Percentiles rank a stretch among this genome's conserved stretches.
These are phyloP conservation scores for Globisporangium emineosum DNA, from an alignment of 352 stramenopile species.

Conservation along the genomic window DNA sequence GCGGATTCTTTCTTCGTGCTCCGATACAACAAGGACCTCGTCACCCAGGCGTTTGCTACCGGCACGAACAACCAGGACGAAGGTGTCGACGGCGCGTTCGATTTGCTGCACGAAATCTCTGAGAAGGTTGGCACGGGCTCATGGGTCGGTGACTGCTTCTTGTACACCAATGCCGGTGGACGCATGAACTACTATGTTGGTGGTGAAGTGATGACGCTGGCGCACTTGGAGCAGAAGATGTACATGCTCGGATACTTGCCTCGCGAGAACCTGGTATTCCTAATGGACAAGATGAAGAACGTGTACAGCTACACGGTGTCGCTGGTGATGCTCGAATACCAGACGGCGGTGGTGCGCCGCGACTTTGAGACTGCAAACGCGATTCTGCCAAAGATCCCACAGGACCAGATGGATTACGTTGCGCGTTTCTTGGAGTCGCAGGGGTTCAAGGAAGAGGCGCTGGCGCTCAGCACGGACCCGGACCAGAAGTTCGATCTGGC, in stretches of 20 bases:
- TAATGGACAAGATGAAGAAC: constrained; percentile 98
- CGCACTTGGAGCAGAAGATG: constrained; percentile 94
- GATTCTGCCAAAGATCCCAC: constrained; percentile 94
- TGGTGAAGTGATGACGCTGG: constrained; percentile 98
- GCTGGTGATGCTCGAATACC: constrained; percentile 97
- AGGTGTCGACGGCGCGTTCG: constrained; percentile 97
- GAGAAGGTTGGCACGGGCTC: constrained; percentile 95
- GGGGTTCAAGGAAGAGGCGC: constrained; percentile 98
- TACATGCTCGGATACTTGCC: constrained; percentile 98
- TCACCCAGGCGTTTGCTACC: constrained; percentile 86
- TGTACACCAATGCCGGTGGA: constrained; percentile 95
- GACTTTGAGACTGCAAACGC: constrained; percentile 98
- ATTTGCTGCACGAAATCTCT: constrained; percentile 96
- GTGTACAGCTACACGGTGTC: constrained; percentile 92
- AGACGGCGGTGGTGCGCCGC: constrained; percentile 97
- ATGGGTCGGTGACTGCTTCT: constrained; percentile 99
- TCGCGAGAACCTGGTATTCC: constrained; percentile 97
- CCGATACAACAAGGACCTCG: constrained; percentile 90
- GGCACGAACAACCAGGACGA: constrained; percentile 90
- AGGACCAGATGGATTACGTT: constrained; percentile 80
- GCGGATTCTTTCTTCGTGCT: constrained; percentile 97
- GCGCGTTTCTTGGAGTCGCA: constrained; percentile 97
- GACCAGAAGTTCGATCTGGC: constrained; percentile 99
- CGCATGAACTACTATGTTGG: constrained; percentile 99
- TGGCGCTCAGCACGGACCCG: constrained; percentile 91